Evolutionary conservation across 306 rosid species (phyloP), one percentile per base, ranked within the genome.

Genomic region (Castanea sativa): DNA sequence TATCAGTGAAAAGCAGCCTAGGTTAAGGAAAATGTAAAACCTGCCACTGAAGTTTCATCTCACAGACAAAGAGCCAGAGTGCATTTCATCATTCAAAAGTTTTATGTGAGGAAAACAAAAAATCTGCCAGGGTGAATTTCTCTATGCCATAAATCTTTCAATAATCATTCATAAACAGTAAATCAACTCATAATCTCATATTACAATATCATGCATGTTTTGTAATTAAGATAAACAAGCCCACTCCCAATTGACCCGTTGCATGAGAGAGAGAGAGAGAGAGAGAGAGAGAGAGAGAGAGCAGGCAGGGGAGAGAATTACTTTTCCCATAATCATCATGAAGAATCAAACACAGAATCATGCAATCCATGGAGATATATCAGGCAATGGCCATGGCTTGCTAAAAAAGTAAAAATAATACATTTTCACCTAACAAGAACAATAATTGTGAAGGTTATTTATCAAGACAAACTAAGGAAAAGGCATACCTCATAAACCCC

Each of bases 401-500:
- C 45, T 38, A 38, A 7, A 38, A 49, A 10, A 49, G 13, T 18
- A 19, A 35, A 67, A n/a, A 1, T 8, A 15, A 67, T 35, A 67
- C 33, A 35, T 10, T 14, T 67, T 33, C 21, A 33, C 12, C 11
- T 35, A 19, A 2, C 72, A 67, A 33, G 70, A 29, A 30, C 21
- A 64, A 29, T 18, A 73, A 0, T 21, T 30, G 56, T 52, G 78
- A 75, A 19, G 32, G 70, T 58, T 56, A 49, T 76, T 68, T 73
- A 49, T 75, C 32, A 64, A 20, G 74, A 76, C 43, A 83, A 70
- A 68, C 55, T 49, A 75, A 75, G 73, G 52, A 76, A 73, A 53
- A 73, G 21, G 55, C 78, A 75, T 91, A 95, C 99, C 99, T 95
- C 97, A 71, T 93, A 93, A 80, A 95, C 96, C 80, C 99, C 99